phyloP scores from a whole-genome alignment of 192 early-diverging fungal genomes.

The Podila epicladia region DNA sequence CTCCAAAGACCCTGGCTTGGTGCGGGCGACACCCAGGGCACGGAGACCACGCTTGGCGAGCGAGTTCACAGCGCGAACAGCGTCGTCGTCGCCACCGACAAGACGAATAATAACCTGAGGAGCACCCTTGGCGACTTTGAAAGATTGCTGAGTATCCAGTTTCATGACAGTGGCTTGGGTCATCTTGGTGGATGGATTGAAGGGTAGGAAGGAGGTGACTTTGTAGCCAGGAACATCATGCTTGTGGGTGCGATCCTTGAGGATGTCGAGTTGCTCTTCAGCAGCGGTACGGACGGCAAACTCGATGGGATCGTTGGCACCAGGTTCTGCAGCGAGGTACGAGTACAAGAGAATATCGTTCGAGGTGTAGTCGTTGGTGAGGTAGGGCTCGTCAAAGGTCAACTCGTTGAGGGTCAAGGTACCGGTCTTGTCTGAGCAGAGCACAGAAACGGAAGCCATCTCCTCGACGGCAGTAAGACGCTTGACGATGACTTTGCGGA shows the following conservation, averaged over 20 bases:
- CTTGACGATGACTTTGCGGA: constrained; percentile 96
- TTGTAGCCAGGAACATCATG: constrained; percentile 90
- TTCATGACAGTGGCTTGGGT: constrained; percentile 90
- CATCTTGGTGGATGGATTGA: constrained; percentile 94
- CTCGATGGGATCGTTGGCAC: constrained; percentile 94
- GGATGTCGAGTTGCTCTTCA: constrained; percentile 74
- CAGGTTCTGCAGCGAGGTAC: constrained; percentile 88
- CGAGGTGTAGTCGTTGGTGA: constrained; percentile 71
- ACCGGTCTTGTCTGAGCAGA: constrained; percentile 93
- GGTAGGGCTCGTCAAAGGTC: constrained; percentile 91
- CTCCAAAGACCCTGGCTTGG: constrained; percentile 70
- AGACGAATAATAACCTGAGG: constrained; percentile 91
- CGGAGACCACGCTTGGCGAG: constrained; percentile 87
- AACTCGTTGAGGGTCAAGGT: constrained; percentile 95
- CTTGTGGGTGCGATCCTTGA: constrained; percentile 61
- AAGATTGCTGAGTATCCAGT: constrained; percentile 78
- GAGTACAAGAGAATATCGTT: constrained; percentile 88
- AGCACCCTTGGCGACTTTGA: constrained; percentile 94
- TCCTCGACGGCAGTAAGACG: constrained; percentile 95
- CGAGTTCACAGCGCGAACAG: constrained; percentile 80
- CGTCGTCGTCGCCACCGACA: constrained; percentile 85
- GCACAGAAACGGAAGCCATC: constrained; percentile 90
- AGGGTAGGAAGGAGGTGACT: constrained; percentile 90
- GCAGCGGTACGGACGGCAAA: constrained; percentile 87
- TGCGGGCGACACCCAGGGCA: constrained; percentile 91